A percentile compares a stretch with the other conserved stretches of the same genome.
Evolutionary conservation across 345 rosid genomes (phyloP).

Genomic region (Geranium brycei): DNA sequence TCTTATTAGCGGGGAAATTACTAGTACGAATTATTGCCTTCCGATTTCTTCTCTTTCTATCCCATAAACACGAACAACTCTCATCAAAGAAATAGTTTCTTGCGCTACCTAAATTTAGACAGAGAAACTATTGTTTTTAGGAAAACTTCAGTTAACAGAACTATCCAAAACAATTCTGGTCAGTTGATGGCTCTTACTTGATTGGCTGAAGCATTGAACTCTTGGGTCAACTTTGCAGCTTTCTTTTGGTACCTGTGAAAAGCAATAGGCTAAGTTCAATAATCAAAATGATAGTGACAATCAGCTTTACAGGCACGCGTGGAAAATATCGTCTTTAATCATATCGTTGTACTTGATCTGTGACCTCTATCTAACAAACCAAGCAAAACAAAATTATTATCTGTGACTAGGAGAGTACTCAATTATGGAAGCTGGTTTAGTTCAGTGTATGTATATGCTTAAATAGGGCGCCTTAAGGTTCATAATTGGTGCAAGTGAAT

Average conservation of each 20-base stretch:
- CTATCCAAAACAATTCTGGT: neutral
- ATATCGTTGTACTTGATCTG: no score
- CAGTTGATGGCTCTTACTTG: slow-evolving; percentile 18
- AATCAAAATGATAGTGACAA: neutral
- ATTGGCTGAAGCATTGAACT: slow-evolving; percentile 30
- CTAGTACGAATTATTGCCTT: slow-evolving; percentile 25
- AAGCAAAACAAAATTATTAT: no score
- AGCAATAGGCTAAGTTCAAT: neutral
- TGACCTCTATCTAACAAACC: no score
- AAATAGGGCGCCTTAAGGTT: no score
- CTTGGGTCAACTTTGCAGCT: slow-evolving; percentile 43
- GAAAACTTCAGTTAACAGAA: slow-evolving; percentile 5
- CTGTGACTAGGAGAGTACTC: no score
- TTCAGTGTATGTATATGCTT: no score
- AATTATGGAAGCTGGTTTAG: no score
- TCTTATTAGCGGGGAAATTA: slow-evolving; percentile 7
- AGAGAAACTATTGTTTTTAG: slow-evolving; percentile 2
- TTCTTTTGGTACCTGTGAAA: slow-evolving; percentile 37
- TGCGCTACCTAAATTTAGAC: slow-evolving; percentile 30
- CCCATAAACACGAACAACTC: slow-evolving; percentile 32
- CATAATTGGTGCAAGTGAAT: no score
- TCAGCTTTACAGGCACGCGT: no score
- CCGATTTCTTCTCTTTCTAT: slow-evolving; percentile 35
- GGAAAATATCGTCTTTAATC: no score
- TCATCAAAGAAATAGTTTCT: slow-evolving; percentile 35